Evolutionary conservation across 2,329 filamentous ascomycete species (phyloP), one percentile per base, ranked within the genome.

Genomic region (Botrytis elliptica): DNA sequence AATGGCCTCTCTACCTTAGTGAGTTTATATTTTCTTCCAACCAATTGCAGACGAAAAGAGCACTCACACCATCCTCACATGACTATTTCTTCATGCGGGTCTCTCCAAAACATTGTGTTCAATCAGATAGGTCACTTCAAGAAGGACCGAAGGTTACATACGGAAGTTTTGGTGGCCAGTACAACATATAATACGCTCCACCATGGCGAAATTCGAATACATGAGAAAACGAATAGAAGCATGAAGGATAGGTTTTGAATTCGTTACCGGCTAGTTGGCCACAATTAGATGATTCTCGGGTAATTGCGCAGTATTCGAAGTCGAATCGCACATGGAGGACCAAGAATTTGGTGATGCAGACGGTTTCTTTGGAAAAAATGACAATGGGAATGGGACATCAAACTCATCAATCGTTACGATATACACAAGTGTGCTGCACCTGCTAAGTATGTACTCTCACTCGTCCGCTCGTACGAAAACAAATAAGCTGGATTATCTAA

Each of bases 51-150:
- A 25, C 14, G n/a, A 67, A 55, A 74, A 75, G 70, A 66, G 66
- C 77, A 77, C 76, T 76, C 78, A 80, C 77, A 80, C 78, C 55
- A 46, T 64, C 52, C 77, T 81, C 79, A 80, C 78, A 79, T 81
- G 79, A 81, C 69, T 77, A 72, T 76, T 77, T 65, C 72, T 65
- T 76, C 70, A 79, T 81, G 79, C 79, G 78, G 74, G 77, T 74
- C 77, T 74, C 77, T 75, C 77, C 77, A 75, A 75, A 72, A 70
- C 70, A 66, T 70, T 49, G 71, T 59, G 57, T 38, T 71, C 40
- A n/a, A 71, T 55, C 42, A 74, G 74, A 75, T 69, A 76, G 75
- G 74, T 76, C 74, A 74, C 60, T 59, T 73, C 66, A 62, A 76
- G 74, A 76, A 76, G 76, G 74, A 75, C 77, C 73, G 70, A 74